phyloP scores from a whole-genome alignment of 371 early-diverging fungal species.

The Mortierella sp. region DNA sequence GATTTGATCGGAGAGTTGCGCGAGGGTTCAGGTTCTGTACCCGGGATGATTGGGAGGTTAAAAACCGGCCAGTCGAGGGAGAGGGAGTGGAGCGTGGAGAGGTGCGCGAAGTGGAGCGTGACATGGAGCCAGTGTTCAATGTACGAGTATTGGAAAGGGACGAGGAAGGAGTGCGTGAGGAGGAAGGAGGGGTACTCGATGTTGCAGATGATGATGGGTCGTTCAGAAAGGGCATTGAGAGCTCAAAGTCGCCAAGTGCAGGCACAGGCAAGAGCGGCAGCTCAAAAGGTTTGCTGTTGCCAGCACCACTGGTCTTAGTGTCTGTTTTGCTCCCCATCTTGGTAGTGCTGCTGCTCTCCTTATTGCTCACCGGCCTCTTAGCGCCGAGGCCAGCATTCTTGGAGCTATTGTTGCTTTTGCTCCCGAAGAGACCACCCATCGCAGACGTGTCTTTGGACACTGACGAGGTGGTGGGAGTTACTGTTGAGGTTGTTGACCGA shows the following conservation, averaged over 20 bases:
- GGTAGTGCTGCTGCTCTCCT: conserved; percentile 11
- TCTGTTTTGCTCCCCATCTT: not conserved
- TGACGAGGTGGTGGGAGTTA: conserved; percentile 18
- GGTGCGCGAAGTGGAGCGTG: too few species aligned
- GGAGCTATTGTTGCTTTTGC: conserved; percentile 16
- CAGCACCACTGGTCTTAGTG: conserved; percentile 4
- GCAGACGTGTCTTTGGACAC: conserved; percentile 7
- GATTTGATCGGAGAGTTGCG: too few species aligned
- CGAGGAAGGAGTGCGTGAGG: not conserved
- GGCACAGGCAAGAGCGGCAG: conserved; percentile 29
- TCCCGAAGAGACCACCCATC: conserved; percentile 8
- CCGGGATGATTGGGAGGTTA: conserved; percentile 39
- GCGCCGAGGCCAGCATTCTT: conserved; percentile 4
- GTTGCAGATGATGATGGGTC: conserved; percentile 15
- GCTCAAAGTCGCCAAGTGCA: conserved; percentile 29
- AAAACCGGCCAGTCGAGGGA: conserved; percentile 31
- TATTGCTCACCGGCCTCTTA: conserved; percentile 6
- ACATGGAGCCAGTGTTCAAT: conserved; percentile 7
- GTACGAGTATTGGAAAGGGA: conserved; percentile 22
- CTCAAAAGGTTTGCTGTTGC: conserved; percentile 10
- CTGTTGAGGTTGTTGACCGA: too few species aligned
- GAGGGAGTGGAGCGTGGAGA: conserved; percentile 20
- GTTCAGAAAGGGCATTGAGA: conserved; percentile 29
- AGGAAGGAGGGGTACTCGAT: not conserved
- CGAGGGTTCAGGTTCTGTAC: conserved; percentile 36